phyloP scores from a whole-genome alignment of 169 alveolate species.

The Plasmodium blacklocki region DNA sequence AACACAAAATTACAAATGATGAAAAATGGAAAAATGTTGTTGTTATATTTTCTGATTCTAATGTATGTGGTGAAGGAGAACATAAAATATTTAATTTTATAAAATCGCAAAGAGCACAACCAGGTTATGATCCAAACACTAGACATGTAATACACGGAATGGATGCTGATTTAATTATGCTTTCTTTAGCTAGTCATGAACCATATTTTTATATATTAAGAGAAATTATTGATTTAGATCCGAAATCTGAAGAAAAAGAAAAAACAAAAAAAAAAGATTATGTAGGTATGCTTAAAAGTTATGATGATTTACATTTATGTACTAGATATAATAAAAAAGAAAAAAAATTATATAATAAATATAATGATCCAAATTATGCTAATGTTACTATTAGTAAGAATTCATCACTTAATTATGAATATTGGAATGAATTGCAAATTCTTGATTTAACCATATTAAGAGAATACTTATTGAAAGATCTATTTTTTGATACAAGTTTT shows the following conservation, averaged over 20 bases:
- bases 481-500: constrained; percentile 78
- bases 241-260: constrained; percentile 43
- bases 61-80: constrained; percentile 99
- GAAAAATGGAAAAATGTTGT: constrained; percentile 93
- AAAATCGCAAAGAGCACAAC: constrained; percentile 88
- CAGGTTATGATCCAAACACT: constrained; percentile 92
- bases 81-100: constrained; percentile 98
- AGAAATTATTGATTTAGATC: constrained; percentile 90
- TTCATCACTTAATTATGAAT: constrained; percentile 25
- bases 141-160: constrained; percentile 99
- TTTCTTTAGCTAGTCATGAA: constrained; percentile 97
- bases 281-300: constrained; percentile 66
- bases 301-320: constrained; percentile 79
- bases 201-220: constrained; percentile 94
- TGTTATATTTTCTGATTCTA: constrained; percentile 97
- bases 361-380: constrained; percentile 73
- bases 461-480: constrained; percentile 86
- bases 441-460: constrained; percentile 87
- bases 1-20: constrained; percentile 91
- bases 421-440: constrained; percentile 89
- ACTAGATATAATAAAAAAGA: neutral
- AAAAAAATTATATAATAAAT: constrained; percentile 31
- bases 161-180: constrained; percentile 99
- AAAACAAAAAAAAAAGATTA: constrained; percentile 37
- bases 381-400: constrained; percentile 19